Percentiles rank a stretch among this genome's conserved stretches.
Conservation (phyloP, 164 flowering plant species). For the Amborella trichopoda region DNA sequence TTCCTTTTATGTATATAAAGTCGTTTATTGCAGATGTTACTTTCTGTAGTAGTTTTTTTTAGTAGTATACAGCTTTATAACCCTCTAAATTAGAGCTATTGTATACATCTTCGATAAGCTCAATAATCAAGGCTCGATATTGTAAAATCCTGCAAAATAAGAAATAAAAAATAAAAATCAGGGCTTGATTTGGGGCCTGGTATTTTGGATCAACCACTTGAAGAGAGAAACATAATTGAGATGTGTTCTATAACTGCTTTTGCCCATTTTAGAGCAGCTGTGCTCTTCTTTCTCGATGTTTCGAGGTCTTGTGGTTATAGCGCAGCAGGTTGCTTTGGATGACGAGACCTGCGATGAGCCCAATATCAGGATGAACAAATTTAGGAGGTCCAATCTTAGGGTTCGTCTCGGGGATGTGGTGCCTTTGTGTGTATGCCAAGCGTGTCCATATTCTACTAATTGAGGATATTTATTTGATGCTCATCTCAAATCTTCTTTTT, state of each 20-base stretch:
- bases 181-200: too few species aligned
- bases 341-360: constrained; percentile 87
- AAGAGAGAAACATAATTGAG: constrained; percentile 89
- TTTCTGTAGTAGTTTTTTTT: too few species aligned
- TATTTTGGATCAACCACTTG: constrained; percentile 84
- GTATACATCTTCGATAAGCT: too few species aligned
- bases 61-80: too few species aligned
- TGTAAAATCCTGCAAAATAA: too few species aligned
- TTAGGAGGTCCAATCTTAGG: constrained; percentile 67
- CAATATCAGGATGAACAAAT: constrained; percentile 82
- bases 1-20: too few species aligned
- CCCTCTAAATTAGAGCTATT: too few species aligned
- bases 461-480: constrained; percentile 89
- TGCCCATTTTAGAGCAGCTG: constrained; percentile 85
- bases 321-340: constrained; percentile 80
- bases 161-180: too few species aligned
- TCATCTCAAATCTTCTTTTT: constrained; percentile 60
- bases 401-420: constrained; percentile 83
- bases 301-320: constrained; percentile 89
- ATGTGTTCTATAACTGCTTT: constrained; percentile 96
- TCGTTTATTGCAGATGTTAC: too few species aligned
- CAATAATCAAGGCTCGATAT: too few species aligned
- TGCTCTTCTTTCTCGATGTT: constrained; percentile 73
- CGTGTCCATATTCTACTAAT: constrained; percentile 83
- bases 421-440: constrained; percentile 72